phyloP scores from a whole-genome alignment of 495 filamentous ascomycete species.

The Tuber magnatum region DNA sequence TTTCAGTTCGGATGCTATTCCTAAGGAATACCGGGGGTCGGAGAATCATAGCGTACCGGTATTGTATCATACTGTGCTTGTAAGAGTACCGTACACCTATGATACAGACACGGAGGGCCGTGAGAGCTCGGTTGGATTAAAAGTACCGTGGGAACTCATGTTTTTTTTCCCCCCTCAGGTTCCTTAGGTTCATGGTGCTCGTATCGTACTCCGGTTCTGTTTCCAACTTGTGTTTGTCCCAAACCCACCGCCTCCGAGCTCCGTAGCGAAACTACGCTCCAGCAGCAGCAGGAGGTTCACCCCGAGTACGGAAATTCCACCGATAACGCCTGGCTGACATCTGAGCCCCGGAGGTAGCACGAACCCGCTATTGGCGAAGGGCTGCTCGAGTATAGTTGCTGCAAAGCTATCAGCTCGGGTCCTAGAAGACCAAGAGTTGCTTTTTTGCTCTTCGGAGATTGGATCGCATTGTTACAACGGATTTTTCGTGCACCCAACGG shows the following conservation, averaged over 20 bases:
- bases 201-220: background rate
- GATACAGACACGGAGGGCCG: background rate
- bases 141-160: background rate
- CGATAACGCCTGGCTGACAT: background rate
- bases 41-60: too few relatives aligned
- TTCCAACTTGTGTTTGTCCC: background rate
- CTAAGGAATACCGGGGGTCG: background rate
- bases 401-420: background rate
- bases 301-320: background rate
- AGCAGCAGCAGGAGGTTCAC: background rate
- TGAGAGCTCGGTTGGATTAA: background rate
- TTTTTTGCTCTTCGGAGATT: slow-evolving; percentile 1
- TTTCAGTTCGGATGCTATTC: background rate
- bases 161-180: background rate
- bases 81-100: background rate
- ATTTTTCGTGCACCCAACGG: background rate
- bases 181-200: background rate
- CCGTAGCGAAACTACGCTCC: background rate
- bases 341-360: background rate
- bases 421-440: background rate
- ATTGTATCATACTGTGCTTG: background rate
- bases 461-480: background rate
- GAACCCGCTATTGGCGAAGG: background rate
- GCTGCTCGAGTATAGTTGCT: background rate
- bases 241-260: background rate